Percentiles rank a stretch among this genome's conserved stretches.
Conservation (phyloP, 2,329 filamentous ascomycete genomes). For the Neoarthrinium moseri region DNA sequence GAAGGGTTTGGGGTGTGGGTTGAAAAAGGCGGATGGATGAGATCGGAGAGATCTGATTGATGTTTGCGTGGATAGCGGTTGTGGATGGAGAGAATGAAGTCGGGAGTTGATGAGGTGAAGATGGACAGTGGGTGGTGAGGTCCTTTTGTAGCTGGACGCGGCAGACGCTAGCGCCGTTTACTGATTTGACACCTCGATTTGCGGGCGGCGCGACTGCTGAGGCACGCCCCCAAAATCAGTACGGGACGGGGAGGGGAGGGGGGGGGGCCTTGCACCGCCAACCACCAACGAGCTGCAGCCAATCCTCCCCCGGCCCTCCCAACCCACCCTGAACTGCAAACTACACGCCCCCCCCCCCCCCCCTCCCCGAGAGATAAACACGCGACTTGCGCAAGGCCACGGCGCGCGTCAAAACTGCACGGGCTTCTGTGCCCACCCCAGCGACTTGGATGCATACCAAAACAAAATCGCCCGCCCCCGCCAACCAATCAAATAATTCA, state of each 20-base stretch:
- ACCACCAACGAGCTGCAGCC: neutral
- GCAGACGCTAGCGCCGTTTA: slow-evolving; percentile 47
- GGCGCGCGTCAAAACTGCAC: too few species aligned
- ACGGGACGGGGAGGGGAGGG: neutral
- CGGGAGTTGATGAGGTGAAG: slow-evolving; percentile 45
- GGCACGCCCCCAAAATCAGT: slow-evolving; percentile 6
- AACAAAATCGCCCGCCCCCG: too few species aligned
- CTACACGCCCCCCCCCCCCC: neutral
- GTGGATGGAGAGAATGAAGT: slow-evolving; percentile 31
- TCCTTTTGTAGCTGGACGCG: slow-evolving; percentile 63
- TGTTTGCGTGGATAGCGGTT: slow-evolving; percentile 26
- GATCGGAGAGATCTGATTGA: slow-evolving; percentile 19
- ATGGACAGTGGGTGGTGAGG: slow-evolving; percentile 49
- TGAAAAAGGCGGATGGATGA: slow-evolving; percentile 18
- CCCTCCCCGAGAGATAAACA: neutral
- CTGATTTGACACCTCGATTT: slow-evolving; percentile 46
- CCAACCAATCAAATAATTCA: too few species aligned
- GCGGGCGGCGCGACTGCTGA: neutral
- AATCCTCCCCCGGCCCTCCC: too few species aligned
- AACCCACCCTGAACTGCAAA: neutral
- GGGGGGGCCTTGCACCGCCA: neutral
- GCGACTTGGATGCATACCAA: too few species aligned
- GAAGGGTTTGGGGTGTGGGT: slow-evolving; percentile 17
- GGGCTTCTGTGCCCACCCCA: too few species aligned
- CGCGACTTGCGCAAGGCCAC: too few species aligned